phyloP scores from a whole-genome alignment of 352 stramenopile genomes.

The Globisporangium radiosum region DNA sequence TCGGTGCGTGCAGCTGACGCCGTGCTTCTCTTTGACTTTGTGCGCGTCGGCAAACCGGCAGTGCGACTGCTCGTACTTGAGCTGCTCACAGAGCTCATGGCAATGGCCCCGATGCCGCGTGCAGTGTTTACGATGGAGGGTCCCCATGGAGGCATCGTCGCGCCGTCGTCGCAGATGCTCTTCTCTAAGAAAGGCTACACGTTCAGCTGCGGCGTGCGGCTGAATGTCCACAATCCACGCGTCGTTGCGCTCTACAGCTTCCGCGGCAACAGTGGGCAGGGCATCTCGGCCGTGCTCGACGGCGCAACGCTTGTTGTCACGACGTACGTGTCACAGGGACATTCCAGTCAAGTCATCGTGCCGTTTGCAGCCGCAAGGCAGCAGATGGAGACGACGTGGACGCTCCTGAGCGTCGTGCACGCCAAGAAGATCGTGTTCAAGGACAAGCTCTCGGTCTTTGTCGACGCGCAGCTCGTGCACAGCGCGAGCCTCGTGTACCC shows the following conservation, averaged over 20 bases:
- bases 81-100: constrained; percentile 49
- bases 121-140: constrained; percentile 72
- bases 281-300: constrained; percentile 54
- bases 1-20: constrained; percentile 56
- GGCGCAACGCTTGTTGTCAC: constrained; percentile 48
- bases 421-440: constrained; percentile 88
- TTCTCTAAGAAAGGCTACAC: constrained; percentile 77
- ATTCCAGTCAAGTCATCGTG: constrained; percentile 43
- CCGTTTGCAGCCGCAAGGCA: constrained; percentile 40
- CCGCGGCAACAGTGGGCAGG: constrained; percentile 64
- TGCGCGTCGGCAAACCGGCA: constrained; percentile 42
- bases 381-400: constrained; percentile 53
- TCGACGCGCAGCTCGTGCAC: constrained; percentile 53
- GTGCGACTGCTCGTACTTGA: constrained; percentile 43
- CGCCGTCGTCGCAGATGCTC: constrained; percentile 44
- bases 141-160: constrained; percentile 51
- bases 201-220: constrained; percentile 53
- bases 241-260: constrained; percentile 68
- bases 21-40: constrained; percentile 64
- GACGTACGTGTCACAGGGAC: constrained; percentile 34
- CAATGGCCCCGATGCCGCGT: constrained; percentile 43
- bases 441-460: constrained; percentile 71
- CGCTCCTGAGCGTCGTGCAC: constrained; percentile 75
- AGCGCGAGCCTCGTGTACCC: constrained; percentile 68
- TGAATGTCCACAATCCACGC: constrained; percentile 21